Evolutionary conservation across 208 protist species (phyloP).

Genomic region (Trypanosoma cruzi): DNA sequence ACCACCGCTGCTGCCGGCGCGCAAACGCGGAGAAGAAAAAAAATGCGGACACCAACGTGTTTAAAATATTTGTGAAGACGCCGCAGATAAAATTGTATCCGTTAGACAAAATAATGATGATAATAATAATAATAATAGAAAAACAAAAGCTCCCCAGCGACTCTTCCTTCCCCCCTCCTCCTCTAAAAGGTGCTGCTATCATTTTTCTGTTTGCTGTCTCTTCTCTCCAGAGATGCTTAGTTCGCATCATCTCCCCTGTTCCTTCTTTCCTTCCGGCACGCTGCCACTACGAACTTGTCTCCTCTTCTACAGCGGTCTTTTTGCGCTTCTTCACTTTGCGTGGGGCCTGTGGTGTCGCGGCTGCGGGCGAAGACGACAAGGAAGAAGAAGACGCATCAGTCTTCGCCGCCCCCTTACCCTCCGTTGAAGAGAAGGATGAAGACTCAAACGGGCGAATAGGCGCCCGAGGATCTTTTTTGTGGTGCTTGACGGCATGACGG

Average conservation of each 20-base stretch:
- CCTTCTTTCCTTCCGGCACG: not conserved
- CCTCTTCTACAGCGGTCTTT: conserved; percentile 1
- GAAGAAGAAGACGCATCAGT: not conserved
- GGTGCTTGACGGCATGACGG: conserved; percentile 67
- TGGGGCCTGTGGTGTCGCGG: conserved; percentile 6
- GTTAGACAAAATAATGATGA: conserved; percentile 5
- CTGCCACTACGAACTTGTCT: not conserved
- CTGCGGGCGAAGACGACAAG: not conserved
- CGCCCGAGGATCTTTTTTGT: conserved; percentile 57
- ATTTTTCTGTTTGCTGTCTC: not conserved
- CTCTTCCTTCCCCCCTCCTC: not conserved
- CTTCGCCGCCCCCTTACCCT: not conserved
- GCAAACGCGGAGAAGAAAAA: not conserved
- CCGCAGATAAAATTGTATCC: not conserved
- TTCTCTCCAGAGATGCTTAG: not conserved
- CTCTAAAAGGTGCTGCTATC: not conserved
- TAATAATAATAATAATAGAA: conserved; percentile 6
- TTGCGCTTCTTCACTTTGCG: conserved; percentile 27
- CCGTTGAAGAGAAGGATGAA: not conserved
- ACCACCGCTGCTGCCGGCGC: too few relatives aligned
- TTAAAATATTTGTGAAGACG: conserved; percentile 4
- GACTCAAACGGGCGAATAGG: conserved; percentile 44
- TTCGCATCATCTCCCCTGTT: not conserved
- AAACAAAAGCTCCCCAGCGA: not conserved
- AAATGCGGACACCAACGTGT: not conserved